A percentile compares a stretch with the other conserved stretches of the same genome.
Evolutionary conservation across 192 early-diverging fungal species (phyloP).

Genomic region (Backusella morwellensis): DNA sequence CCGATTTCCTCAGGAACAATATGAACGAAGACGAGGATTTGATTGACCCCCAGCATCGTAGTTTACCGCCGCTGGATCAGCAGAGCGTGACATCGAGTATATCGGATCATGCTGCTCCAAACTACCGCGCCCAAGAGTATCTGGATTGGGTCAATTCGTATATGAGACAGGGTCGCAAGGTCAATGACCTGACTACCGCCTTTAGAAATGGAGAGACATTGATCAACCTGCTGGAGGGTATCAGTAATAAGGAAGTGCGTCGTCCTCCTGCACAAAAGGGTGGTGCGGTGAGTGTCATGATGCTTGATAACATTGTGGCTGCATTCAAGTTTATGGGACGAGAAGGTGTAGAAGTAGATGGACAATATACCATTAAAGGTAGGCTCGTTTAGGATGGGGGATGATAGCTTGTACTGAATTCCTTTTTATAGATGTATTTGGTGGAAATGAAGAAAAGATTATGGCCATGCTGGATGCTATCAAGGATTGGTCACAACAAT

Average conservation of each 20-base stretch:
- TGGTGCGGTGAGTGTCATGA: conserved; percentile 31
- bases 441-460: conserved; percentile 32
- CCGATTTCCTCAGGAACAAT: neutral
- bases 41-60: conserved; percentile 31
- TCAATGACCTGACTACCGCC: conserved; percentile 33
- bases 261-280: conserved; percentile 36
- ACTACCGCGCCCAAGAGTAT: conserved; percentile 38
- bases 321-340: conserved; percentile 54
- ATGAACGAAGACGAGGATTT: conserved; percentile 25
- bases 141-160: conserved; percentile 44
- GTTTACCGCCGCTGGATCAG: neutral
- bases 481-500: conserved; percentile 10
- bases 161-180: conserved; percentile 20
- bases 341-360: conserved; percentile 42
- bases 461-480: conserved; percentile 30
- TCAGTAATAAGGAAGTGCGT: conserved; percentile 40
- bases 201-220: conserved; percentile 42
- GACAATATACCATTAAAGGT: conserved; percentile 47
- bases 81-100: neutral
- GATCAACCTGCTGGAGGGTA: conserved; percentile 36
- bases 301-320: conserved; percentile 46
- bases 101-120: neutral
- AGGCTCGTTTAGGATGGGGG: neutral
- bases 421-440: conserved; percentile 22
- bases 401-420: too few species aligned